Conservation (phyloP, 306 rosid genomes). For the Cyamopsis tetragonoloba region DNA sequence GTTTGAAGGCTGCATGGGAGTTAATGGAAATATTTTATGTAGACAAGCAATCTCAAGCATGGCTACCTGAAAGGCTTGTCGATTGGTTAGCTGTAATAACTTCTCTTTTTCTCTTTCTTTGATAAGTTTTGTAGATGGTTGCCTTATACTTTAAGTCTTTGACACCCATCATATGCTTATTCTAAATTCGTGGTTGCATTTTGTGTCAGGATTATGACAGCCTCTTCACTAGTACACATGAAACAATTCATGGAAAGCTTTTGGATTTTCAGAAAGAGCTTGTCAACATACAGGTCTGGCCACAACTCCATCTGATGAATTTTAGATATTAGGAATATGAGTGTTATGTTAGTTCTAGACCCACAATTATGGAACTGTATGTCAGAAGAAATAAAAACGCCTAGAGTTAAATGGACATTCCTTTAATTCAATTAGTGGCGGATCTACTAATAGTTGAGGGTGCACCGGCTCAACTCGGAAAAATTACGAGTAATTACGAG, state of each 20-base stretch:
- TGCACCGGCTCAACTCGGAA: too few species aligned
- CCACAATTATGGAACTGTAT: too few species aligned
- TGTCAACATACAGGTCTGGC: conserved; percentile 65
- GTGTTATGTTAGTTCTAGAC: background rate
- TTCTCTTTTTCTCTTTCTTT: conserved; percentile 30
- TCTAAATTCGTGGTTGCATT: conserved; percentile 20
- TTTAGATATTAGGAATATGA: background rate
- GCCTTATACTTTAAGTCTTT: conserved; percentile 2
- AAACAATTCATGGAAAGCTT: conserved; percentile 70
- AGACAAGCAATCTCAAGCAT: conserved; percentile 81
- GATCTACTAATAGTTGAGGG: too few species aligned
- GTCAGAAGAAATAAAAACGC: too few species aligned
- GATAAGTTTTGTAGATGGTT: conserved; percentile 6
- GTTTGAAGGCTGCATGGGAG: conserved; percentile 95
- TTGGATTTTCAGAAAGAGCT: conserved; percentile 63
- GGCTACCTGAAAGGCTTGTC: conserved; percentile 87
- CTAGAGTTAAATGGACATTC: too few species aligned
- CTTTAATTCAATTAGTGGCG: too few species aligned
- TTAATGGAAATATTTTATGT: conserved; percentile 86
- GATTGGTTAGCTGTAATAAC: conserved; percentile 97
- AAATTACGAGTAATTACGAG: too few species aligned
- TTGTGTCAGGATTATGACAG: conserved; percentile 72
- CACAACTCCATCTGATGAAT: conserved; percentile 10
- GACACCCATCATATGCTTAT: background rate
- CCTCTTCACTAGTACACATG: conserved; percentile 67